These are phyloP conservation scores for Myxozyma sirexii DNA, from an alignment of 805 yeast species.

Conservation along the genomic window DNA sequence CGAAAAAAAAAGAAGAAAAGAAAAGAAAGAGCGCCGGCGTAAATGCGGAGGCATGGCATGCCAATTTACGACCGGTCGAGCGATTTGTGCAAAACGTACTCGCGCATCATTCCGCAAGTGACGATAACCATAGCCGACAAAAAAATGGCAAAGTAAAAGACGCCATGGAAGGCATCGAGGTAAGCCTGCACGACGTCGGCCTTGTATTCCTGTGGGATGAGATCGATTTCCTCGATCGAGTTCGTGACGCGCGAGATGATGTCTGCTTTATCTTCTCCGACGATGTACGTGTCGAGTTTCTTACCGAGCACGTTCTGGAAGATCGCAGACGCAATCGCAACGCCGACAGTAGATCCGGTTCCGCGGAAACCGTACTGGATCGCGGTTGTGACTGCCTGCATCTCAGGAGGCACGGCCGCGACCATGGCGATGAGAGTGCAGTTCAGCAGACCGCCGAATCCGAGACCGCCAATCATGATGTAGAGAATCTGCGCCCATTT, in stretches of 20 bases:
- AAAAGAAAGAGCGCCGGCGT: not conserved
- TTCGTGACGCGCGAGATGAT: constrained; percentile 27
- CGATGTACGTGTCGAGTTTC: constrained; percentile 31
- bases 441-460: constrained; percentile 59
- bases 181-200: constrained; percentile 26
- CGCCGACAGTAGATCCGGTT: constrained; percentile 71
- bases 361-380: constrained; percentile 75
- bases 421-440: constrained; percentile 64
- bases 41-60: too few species aligned
- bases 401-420: constrained; percentile 59
- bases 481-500: constrained; percentile 18
- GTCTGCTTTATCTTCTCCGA: constrained; percentile 25
- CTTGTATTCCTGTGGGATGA: constrained; percentile 22
- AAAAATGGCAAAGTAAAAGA: constrained; percentile 28
- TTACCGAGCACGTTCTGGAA: constrained; percentile 50
- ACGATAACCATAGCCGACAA: constrained; percentile 21
- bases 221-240: constrained; percentile 28
- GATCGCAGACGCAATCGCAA: constrained; percentile 58
- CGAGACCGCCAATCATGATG: constrained; percentile 56
- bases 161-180: constrained; percentile 32
- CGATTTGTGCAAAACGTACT: constrained; percentile 23
- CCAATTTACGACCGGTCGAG: not conserved
- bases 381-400: constrained; percentile 74
- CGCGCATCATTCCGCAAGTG: constrained; percentile 31
- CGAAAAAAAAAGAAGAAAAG: not conserved